A percentile compares a stretch with the other conserved stretches of the same genome.
Evolutionary conservation across 129 eudicot genomes (phyloP).

Genomic region (Gnaphalium uliginosum): DNA sequence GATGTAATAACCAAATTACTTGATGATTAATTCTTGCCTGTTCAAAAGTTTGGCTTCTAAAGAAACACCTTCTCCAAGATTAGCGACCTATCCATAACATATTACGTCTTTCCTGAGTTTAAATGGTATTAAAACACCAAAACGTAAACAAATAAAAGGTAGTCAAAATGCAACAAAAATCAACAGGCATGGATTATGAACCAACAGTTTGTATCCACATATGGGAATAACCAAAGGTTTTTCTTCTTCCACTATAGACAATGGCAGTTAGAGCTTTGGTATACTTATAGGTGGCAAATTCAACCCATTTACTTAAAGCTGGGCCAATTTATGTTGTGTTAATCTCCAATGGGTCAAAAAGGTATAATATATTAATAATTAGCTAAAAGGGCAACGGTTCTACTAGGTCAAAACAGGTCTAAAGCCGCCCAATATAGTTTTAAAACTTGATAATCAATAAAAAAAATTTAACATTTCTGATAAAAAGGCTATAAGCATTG

Average conservation of each 20-base stretch:
- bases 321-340: background rate
- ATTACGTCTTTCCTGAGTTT: slow-evolving; percentile 17
- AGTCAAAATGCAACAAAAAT: slow-evolving; percentile 16
- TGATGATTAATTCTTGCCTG: slow-evolving; percentile 60
- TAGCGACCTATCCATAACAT: slow-evolving; percentile 56
- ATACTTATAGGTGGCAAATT: background rate
- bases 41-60: slow-evolving; percentile 84
- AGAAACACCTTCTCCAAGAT: slow-evolving; percentile 91
- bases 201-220: background rate
- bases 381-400: no score
- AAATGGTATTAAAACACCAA: slow-evolving; percentile 15
- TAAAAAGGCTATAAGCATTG: background rate
- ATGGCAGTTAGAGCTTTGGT: background rate
- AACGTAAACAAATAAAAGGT: slow-evolving; percentile 7
- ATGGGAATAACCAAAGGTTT: background rate
- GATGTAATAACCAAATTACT: background rate
- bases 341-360: background rate
- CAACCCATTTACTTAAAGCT: background rate
- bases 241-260: background rate
- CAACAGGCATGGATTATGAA: slow-evolving; percentile 10
- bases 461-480: no score
- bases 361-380: no score
- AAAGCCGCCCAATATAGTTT: background rate
- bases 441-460: no score
- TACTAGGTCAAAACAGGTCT: background rate